Base-by-base conservation (phyloP, 805 yeast species). In the Wickerhamiella nectarea region DNA sequence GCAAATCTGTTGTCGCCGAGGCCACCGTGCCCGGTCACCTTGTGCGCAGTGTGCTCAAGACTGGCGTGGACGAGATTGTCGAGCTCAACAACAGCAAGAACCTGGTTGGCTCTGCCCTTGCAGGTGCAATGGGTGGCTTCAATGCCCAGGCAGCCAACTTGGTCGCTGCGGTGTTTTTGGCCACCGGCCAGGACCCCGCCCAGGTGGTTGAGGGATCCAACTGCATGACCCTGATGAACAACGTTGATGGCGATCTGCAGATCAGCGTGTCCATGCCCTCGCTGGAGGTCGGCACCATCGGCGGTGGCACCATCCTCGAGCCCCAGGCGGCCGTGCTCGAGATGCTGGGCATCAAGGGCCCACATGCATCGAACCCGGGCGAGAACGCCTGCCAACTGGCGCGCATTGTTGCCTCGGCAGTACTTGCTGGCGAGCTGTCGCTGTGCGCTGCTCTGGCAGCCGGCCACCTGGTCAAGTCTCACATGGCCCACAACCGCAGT, bases 121-220 rank as follows among this genome's bases (percentile, higher is more conserved):
- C 99, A 20, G 99, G 99, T 33, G 76, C 94, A 15, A 74, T 91
- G 53, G 99, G 99, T 60, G 99, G 99, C 1, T 87, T 83, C 67
- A 91, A 91, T 59, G 98, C 98, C 0, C 99, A 91, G 55, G 97
- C 98, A 43, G 93, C 98, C 38, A 91, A 91, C 62, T 66, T 91
- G 53, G 89, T 91, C 28, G 93, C 98, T 28, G 97, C 98, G 9
- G 79, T 91, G 20, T 91, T 66, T 61, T 67, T 91, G 51, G 99
- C 99, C 4, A 75, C 94, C 47, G 99, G 99, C 46, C 99, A 91
- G 69, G 99, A 91, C 65, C 98, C 99, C n/a, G 98, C 98, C 1
- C 98, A 91, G 67, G 91, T 91, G 58, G 96, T 91, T 43, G 99
- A 89, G 67, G 79, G 93, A 48, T 85, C 96, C 25, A 89, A 87